Conservation (phyloP, 2,329 filamentous ascomycete genomes). For the Neophaeococcomyces mojaviensis region DNA sequence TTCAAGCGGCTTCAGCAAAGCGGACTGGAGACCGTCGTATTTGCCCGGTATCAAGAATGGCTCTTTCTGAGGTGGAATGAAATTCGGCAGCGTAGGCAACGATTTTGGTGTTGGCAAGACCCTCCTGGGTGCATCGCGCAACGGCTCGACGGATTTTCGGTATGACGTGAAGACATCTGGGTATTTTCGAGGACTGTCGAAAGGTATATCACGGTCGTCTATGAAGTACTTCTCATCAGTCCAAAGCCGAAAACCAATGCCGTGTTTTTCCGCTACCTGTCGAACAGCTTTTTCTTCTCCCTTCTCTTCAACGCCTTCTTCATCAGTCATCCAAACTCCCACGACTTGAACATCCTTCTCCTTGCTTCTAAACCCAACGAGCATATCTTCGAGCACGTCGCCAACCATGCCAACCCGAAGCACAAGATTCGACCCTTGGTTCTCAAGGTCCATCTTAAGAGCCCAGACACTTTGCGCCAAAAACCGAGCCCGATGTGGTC, state of each 20-base stretch:
- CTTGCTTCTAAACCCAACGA: constrained; percentile 42
- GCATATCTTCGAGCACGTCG: constrained; percentile 53
- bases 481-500: constrained; percentile 64
- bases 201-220: constrained; percentile 63
- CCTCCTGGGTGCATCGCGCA: constrained; percentile 56
- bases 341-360: constrained; percentile 43
- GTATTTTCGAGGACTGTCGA: constrained; percentile 51
- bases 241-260: constrained; percentile 58
- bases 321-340: constrained; percentile 66
- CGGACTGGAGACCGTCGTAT: constrained; percentile 46
- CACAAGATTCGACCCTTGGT: constrained; percentile 52
- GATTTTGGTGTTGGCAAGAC: constrained; percentile 47
- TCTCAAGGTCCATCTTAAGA: constrained; percentile 55
- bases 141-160: constrained; percentile 63
- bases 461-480: constrained; percentile 67
- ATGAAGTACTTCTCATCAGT: constrained; percentile 71
- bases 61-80: constrained; percentile 49
- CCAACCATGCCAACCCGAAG: constrained; percentile 56
- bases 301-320: constrained; percentile 63
- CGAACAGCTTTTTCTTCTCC: constrained; percentile 54
- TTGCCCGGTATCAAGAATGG: constrained; percentile 59
- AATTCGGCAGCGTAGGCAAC: constrained; percentile 52
- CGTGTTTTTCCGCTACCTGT: constrained; percentile 44
- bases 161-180: constrained; percentile 71
- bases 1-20: constrained; percentile 52